Base-by-base conservation (phyloP, 192 early-diverging fungal genomes). In the Powellomyces hirtus region DNA sequence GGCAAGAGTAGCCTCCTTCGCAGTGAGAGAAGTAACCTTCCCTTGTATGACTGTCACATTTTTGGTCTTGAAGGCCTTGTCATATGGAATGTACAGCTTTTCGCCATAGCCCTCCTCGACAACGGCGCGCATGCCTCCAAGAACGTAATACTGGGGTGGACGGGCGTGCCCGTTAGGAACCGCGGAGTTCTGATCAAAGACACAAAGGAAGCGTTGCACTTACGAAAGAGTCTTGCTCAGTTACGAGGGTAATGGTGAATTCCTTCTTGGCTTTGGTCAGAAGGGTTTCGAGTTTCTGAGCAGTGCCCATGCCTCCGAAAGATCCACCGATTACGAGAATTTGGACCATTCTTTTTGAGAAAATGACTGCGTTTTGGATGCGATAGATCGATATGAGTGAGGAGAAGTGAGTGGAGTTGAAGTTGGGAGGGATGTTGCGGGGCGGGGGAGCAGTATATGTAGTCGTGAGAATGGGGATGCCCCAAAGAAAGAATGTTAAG, bases 11-110 rank as follows among this genome's bases (percentile, higher is more conserved):
- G 86, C 61, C 10, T 80, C 55, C 42, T 75, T 64, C 24, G 42
- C 36, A 20, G 74, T 59, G 13, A 90, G 76, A 18, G 73, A 38
- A 2, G 73, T 46, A 0, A 84, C 75, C 1, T 58, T 60, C 0
- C 75, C 85, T 14, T 87, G 84, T 42, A 89, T 71, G 50, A 89
- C 72, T 5, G 58, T 73, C 40, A 69, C 73, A 6, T 45, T 24
- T n/a, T 35, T 1, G 50, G 62, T 44, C 58, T 62, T 35, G 66
- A 83, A 77, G 26, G 76, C 44, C 5, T 67, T 62, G 18, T 59
- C 61, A 66, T 80, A 80, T 6, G 78, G 78, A 20, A 80, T 62
- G 68, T 64, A 80, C 3, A 72, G 45, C 27, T 71, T 73, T 5
- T 51, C 58, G 18, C 59, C 74, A 53, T 69, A 58, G 51, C 50